Evolutionary conservation across 805 yeast species (phyloP).

Genomic region (Cyberlindnera petersonii): DNA sequence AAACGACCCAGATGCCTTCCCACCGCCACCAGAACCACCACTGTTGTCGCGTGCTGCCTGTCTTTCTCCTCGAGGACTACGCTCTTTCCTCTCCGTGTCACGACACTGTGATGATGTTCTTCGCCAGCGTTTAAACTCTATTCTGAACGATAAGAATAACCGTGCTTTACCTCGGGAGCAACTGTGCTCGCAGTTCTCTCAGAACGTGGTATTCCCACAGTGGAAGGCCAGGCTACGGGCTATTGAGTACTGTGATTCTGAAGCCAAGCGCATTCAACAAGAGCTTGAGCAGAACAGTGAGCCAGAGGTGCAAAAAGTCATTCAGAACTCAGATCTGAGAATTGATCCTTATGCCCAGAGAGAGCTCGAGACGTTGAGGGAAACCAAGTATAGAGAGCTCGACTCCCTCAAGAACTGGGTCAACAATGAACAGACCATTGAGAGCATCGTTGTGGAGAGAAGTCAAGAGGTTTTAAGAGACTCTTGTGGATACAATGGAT

Average conservation of each 20-base stretch:
- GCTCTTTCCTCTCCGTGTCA: conserved; percentile 35
- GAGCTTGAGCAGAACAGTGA: conserved; percentile 12
- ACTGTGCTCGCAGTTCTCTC: conserved; percentile 35
- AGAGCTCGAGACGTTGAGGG: conserved; percentile 32
- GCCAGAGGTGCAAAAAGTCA: background rate
- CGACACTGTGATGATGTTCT: conserved; percentile 44
- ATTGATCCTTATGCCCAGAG: conserved; percentile 50
- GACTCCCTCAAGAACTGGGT: conserved; percentile 34
- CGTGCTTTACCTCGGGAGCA: conserved; percentile 8
- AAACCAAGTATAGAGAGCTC: conserved; percentile 27
- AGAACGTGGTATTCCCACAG: conserved; percentile 38
- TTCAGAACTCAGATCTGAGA: conserved; percentile 29
- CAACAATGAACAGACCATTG: conserved; percentile 40
- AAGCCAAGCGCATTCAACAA: conserved; percentile 1
- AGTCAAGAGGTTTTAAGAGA: conserved; percentile 11
- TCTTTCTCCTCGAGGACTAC: conserved; percentile 31
- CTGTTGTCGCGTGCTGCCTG: conserved; percentile 29
- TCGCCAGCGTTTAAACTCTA: conserved; percentile 39
- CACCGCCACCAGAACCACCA: conserved; percentile 24
- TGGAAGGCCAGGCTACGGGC: conserved; percentile 42
- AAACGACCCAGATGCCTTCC: conserved; percentile 20
- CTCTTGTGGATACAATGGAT: conserved; percentile 9
- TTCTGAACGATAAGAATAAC: conserved; percentile 17
- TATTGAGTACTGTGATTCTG: conserved; percentile 36
- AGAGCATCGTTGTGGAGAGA: conserved; percentile 22